Evolutionary conservation across 345 rosid species (phyloP), one percentile per base, ranked within the genome.

Genomic region (Dimocarpus longan): DNA sequence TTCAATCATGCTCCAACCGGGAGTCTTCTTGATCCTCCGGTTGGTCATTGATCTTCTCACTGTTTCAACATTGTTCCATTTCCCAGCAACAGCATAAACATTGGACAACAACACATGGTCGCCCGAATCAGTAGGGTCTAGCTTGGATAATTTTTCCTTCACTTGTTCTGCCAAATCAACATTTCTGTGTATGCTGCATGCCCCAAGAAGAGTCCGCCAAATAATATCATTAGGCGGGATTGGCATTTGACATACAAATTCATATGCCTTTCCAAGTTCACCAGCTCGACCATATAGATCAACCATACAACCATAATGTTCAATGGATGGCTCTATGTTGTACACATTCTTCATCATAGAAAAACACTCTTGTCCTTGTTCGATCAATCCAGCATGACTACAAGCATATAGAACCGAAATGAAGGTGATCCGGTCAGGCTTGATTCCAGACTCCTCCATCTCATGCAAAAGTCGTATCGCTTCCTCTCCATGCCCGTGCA

Each of bases 121-220:
- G 15, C 89, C 84, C 1, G 80, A 84, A 74, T 88, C 76, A 63
- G 77, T 66, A 0, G 88, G 82, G 43, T 86, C 89, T 46, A 87
- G 81, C 76, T 78, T 81, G 15, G 80, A 80, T 75, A 88, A 75
- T 43, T 65, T 82, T 28, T 80, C 79, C 60, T 86, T 85, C 66
- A 86, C 88, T 73, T 70, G 62, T 73, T 81, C 86, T 0, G 88
- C 91, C 79, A 88, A 70, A 73, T 86, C 77, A 43, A 83, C 84
- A 77, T 88, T 42, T 15, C 88, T 88, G 72, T 88, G 89, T 56
- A 85, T 79, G 65, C 88, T 83, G 65, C 90, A 88, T 42, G 89
- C 90, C 52, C 89, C 88, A 48, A 88, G 87, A 83, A 88, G 89
- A 11, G 91, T 88, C 70, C 88, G 83, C 91, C 88, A 88, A 48